Base-by-base conservation (phyloP, 257 asterid species). In the Lavandula angustifolia region DNA sequence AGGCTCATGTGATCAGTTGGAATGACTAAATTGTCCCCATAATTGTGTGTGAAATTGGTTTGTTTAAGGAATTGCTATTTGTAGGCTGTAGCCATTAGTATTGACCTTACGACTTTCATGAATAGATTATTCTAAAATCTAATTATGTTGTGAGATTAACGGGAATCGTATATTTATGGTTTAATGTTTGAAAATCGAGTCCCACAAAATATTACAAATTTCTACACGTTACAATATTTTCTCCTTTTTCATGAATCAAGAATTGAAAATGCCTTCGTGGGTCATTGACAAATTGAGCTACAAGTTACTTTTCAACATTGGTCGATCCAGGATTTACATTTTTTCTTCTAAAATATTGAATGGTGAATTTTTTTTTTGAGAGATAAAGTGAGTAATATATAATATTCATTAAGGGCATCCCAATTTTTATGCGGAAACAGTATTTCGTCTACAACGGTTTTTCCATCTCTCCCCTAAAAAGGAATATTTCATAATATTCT, bases 61-160 rank as follows among this genome's bases (percentile, higher is more conserved):
- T 10, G 32, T 62, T 59, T 7, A 7, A 5, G 5, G 18, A 38
- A 33, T 47, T 66, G 46, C 11, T 3, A 7, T 5, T 12, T 31
- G 60, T 35, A 66, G 69, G 64, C 76, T 31, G 60, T 35, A 66
- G 69, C 68, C 76, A 70, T 70, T 65, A 32, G 38, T 71, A 50
- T 76, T 76, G 77, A 76, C 76, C 54, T 14, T 67, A 52, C 42
- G 76, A 75, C 62, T 69, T 67, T 60, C 58, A 62, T 73, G 60
- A 66, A 13, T 49, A 9, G 38, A 37, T 34, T 54, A 61, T 34
- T 63, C 2, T 41, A 62, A 11, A 61, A 53, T 56, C 1, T 41
- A 62, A 11, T 6, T 14, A 18, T 58, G 56, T 29, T n/a, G 27
- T n/a, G 53, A 3, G 18, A 55, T 35, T 58, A 17, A 17, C 14